phyloP scores from a whole-genome alignment of 768 basidiomycete species.

The Sarcomyxa edulis region DNA sequence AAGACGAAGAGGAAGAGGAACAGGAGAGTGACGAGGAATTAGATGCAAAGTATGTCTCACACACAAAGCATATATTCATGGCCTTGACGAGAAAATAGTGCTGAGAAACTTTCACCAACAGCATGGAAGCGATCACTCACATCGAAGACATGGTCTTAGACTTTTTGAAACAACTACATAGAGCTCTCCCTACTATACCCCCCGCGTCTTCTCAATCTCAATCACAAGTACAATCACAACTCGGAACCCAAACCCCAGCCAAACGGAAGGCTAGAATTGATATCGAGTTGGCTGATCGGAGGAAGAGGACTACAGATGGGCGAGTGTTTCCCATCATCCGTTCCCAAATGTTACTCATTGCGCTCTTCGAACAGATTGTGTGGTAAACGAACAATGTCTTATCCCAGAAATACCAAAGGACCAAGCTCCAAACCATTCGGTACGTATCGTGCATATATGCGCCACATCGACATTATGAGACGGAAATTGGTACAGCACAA shows the following conservation, averaged over 20 bases:
- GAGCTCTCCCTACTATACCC: conserved; percentile 5
- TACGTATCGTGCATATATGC: conserved; percentile 17
- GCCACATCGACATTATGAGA: conserved; percentile 3
- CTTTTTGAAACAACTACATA: conserved; percentile 25
- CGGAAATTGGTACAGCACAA: conserved; percentile 52
- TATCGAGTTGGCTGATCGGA: conserved; percentile 9
- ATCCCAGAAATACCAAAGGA: conserved; percentile 24
- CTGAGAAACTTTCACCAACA: no score
- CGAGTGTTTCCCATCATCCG: not conserved
- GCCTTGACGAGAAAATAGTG: no score
- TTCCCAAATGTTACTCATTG: not conserved
- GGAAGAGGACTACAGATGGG: conserved; percentile 8
- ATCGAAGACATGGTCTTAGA: conserved; percentile 24
- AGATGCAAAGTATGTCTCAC: no score
- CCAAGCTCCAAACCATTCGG: conserved; percentile 33
- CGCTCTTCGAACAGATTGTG: conserved; percentile 3
- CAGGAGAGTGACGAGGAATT: no score
- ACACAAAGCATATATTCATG: no score
- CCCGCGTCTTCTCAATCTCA: no score
- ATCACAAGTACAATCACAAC: no score
- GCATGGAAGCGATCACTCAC: conserved; percentile 1
- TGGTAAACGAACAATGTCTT: conserved; percentile 5
- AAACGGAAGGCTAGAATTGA: conserved; percentile 6
- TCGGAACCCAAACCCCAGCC: conserved; percentile 2
- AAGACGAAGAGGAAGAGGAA: no score